These are phyloP conservation scores for Nymphaea colorata DNA, from an alignment of 164 flowering plant species.

Conservation along the genomic window DNA sequence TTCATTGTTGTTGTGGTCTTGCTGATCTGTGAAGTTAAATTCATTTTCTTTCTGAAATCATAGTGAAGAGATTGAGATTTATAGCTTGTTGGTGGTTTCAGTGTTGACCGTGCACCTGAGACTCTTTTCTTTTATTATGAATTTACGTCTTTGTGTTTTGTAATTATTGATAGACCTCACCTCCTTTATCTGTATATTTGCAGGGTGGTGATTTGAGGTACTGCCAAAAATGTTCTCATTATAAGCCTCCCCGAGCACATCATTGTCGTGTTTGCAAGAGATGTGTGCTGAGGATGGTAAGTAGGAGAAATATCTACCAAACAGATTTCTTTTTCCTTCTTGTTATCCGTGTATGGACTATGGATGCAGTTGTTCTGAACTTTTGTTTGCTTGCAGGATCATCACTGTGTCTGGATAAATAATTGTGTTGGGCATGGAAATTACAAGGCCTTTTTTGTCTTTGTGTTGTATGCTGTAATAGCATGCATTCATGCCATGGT, in stretches of 20 bases:
- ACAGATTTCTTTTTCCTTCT: neutral
- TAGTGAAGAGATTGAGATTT: no score
- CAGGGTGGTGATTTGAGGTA: constrained; percentile 95
- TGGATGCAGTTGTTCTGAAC: neutral
- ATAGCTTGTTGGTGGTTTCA: neutral
- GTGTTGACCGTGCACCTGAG: neutral
- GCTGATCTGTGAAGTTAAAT: no score
- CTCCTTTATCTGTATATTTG: constrained; percentile 4
- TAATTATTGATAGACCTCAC: neutral
- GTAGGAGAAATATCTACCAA: constrained; percentile 8
- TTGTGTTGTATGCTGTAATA: constrained; percentile 57
- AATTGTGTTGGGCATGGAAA: constrained; percentile 94
- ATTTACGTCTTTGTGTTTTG: no score
- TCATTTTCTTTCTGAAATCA: no score
- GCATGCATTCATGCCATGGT: constrained; percentile 82
- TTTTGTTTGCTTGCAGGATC: constrained; percentile 46
- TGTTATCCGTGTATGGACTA: neutral
- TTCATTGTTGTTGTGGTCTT: neutral
- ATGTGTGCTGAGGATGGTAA: constrained; percentile 93
- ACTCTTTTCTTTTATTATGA: neutral
- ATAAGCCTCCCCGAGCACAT: constrained; percentile 94
- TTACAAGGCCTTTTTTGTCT: constrained; percentile 82
- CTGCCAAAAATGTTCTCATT: constrained; percentile 87
- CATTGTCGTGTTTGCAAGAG: constrained; percentile 91
- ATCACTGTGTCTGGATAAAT: constrained; percentile 94